These are phyloP conservation scores for Globisporangium camurandrum DNA, from an alignment of 352 stramenopile genomes.

Conservation along the genomic window DNA sequence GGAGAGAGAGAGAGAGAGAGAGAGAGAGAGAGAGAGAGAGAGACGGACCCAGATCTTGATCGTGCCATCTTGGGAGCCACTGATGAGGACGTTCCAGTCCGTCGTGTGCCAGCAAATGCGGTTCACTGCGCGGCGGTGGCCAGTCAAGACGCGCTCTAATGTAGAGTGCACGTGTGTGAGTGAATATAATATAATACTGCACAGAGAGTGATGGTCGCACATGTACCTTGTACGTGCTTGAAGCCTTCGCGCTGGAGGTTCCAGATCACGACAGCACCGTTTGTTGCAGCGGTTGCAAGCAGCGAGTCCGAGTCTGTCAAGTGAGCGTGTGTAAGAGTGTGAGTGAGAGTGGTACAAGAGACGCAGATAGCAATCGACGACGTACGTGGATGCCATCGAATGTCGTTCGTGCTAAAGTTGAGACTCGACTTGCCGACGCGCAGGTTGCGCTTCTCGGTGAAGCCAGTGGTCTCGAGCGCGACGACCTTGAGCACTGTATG, in stretches of 20 bases:
- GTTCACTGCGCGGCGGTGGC: constrained; percentile 79
- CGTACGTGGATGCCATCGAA: constrained; percentile 83
- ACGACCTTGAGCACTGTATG: constrained; percentile 75
- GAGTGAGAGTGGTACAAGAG: neutral
- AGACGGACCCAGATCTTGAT: constrained; percentile 84
- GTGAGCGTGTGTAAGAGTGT: neutral
- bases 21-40: no score
- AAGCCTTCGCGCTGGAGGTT: constrained; percentile 83
- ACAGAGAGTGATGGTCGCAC: neutral
- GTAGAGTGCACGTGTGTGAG: neutral
- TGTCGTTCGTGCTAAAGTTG: constrained; percentile 87
- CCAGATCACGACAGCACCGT: constrained; percentile 82
- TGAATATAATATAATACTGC: neutral
- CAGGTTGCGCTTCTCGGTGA: constrained; percentile 81
- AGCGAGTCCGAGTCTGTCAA: constrained; percentile 69
- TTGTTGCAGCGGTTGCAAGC: constrained; percentile 79
- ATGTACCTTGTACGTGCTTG: constrained; percentile 79
- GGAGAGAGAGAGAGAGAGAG: no score
- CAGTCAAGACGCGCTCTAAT: constrained; percentile 69
- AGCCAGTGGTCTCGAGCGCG: constrained; percentile 62
- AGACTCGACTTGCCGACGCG: constrained; percentile 76
- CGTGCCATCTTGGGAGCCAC: constrained; percentile 79
- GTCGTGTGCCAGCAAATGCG: constrained; percentile 84
- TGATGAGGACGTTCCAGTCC: constrained; percentile 76
- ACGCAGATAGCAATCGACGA: neutral